These are phyloP conservation scores for Pichia kluyveri DNA, from an alignment of 805 yeast genomes.

Conservation along the genomic window DNA sequence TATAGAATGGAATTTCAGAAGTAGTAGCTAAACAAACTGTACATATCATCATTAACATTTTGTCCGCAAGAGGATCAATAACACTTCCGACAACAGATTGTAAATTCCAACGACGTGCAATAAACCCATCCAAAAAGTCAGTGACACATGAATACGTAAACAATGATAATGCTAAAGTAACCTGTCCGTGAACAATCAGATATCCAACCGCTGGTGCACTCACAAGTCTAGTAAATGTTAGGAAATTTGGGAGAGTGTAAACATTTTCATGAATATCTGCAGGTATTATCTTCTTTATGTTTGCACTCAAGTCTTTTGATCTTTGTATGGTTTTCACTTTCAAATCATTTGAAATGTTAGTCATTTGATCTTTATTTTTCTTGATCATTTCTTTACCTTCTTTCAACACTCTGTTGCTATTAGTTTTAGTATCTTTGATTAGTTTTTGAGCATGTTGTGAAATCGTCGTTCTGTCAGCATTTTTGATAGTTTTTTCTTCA, in stretches of 20 bases:
- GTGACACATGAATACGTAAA: constrained; percentile 85
- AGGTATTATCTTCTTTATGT: constrained; percentile 24
- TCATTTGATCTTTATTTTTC: constrained; percentile 5
- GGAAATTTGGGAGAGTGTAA: constrained; percentile 77
- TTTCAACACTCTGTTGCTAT: constrained; percentile 7
- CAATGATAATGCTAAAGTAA: constrained; percentile 56
- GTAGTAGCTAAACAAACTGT: constrained; percentile 68
- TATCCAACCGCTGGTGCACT: constrained; percentile 84
- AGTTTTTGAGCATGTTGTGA: constrained; percentile 1
- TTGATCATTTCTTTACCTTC: neutral
- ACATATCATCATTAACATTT: constrained; percentile 76
- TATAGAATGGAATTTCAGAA: constrained; percentile 59
- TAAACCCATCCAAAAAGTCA: constrained; percentile 84
- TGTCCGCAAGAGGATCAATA: constrained; percentile 94
- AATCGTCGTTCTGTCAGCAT: neutral
- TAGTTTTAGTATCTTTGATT: constrained; percentile 3
- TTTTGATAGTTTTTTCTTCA: neutral
- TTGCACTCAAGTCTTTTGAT: constrained; percentile 17
- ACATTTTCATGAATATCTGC: constrained; percentile 44
- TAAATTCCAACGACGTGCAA: constrained; percentile 75
- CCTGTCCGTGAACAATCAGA: constrained; percentile 54
- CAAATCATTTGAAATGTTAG: constrained; percentile 10
- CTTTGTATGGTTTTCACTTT: constrained; percentile 13
- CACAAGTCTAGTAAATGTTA: constrained; percentile 73
- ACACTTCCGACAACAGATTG: constrained; percentile 81